These are phyloP conservation scores for Aspergillus aculeatus DNA, from an alignment of 2,329 filamentous ascomycete genomes.

Conservation along the genomic window DNA sequence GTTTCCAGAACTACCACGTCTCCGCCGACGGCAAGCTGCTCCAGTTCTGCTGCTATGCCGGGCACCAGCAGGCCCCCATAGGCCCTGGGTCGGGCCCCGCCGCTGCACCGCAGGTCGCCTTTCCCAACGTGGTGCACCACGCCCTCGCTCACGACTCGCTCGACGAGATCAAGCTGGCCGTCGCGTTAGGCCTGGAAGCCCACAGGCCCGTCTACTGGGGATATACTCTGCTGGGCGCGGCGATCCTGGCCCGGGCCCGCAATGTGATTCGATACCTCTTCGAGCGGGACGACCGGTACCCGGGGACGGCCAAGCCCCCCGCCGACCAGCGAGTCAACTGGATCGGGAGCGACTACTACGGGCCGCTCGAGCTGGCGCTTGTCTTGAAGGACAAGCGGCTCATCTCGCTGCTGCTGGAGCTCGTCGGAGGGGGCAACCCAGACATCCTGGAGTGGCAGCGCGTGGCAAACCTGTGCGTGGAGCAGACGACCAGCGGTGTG, in stretches of 20 bases:
- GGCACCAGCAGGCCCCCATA: neutral
- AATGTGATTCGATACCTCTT: neutral
- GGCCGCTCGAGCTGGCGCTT: too few species aligned
- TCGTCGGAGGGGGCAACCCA: too few species aligned
- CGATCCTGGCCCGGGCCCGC: neutral
- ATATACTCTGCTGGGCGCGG: neutral
- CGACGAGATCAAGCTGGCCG: neutral
- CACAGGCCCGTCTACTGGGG: neutral
- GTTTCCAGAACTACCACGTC: neutral
- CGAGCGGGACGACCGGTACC: neutral
- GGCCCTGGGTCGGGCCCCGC: neutral
- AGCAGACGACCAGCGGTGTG: too few species aligned
- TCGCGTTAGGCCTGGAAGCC: neutral
- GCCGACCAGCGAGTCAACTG: too few species aligned
- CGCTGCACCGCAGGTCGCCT: too few species aligned
- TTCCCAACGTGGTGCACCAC: too few species aligned
- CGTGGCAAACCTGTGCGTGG: too few species aligned
- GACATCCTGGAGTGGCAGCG: too few species aligned
- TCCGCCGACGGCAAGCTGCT: neutral
- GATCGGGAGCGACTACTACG: too few species aligned
- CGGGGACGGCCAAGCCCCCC: too few species aligned
- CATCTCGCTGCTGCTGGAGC: too few species aligned
- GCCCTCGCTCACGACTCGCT: neutral
- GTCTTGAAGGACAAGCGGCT: too few species aligned
- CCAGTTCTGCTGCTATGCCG: neutral